Evolutionary conservation across 176 grass and related monocot genomes (phyloP), one percentile per base, ranked within the genome.

Genomic region (Elaeis guineensis): DNA sequence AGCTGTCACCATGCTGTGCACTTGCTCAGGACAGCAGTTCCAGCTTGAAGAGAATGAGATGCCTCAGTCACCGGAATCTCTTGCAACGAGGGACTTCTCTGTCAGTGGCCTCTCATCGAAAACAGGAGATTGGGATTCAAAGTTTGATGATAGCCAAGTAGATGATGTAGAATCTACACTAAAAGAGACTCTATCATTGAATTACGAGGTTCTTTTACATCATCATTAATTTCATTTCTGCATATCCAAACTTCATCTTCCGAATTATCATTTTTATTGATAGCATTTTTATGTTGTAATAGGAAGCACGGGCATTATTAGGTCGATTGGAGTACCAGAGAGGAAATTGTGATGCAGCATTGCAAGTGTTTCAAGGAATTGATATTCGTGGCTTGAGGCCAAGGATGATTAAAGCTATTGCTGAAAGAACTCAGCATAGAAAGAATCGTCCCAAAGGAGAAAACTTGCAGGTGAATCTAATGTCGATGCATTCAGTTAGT

Each of bases 401-500:
- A 6, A 80, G 77, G 72, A 85, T 98, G 76, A 75, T 69, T 53
- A 79, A n/a, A 75, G 79, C 82, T 59, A 86, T 98, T 62, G 55
- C 79, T 76, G 79, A 84, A 63, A 92, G 89, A 69, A 51, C 71
- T 67, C 88, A 78, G 56, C 81, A 76, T 68, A 89, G 68, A 78
- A 73, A 63, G 19, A 59, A 62, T 55, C 81, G 81, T 26, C 75
- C 81, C 49, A 92, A 85, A 83, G 75, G 79, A 19, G 86, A 85
- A 72, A 61, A 75, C 62, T 76, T 70, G 55, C 85, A 67, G 69
- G 75, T 70, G 52, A 86, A 76, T 71, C 75, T 62, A 58, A 98
- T 98, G 93, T 98, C 93, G 25, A 82, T 98, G 75, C 93, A 98
- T 83, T 98, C 93, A 63, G 93, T 86, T 58, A 98, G 76, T 73